phyloP scores from a whole-genome alignment of 345 rosid species.

The Brassica rapa region DNA sequence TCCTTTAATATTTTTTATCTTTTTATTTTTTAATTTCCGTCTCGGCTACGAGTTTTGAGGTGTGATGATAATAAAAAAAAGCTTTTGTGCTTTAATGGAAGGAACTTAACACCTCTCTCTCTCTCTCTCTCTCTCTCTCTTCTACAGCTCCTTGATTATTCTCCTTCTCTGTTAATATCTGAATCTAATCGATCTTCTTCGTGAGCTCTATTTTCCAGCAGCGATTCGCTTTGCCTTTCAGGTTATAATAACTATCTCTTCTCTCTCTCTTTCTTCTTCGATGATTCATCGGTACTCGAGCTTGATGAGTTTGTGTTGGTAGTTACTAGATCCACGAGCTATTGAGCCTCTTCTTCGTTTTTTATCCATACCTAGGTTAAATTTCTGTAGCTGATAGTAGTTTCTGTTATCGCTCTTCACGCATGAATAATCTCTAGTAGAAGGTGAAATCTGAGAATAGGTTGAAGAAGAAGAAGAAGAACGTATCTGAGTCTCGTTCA shows the following conservation, averaged over 20 bases:
- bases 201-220: slow-evolving; percentile 30
- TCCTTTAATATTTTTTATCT: not conserved
- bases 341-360: not conserved
- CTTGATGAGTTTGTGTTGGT: not conserved
- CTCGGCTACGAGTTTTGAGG: slow-evolving; percentile 41
- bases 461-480: slow-evolving; percentile 3
- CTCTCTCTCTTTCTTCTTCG: not conserved
- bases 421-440: not conserved
- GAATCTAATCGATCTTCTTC: slow-evolving; percentile 17
- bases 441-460: slow-evolving; percentile 25
- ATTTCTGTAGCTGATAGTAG: slow-evolving; percentile 6
- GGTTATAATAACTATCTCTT: not conserved
- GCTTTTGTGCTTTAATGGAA: slow-evolving; percentile 60
- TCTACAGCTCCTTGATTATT: slow-evolving; percentile 36
- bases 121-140: slow-evolving; percentile 27
- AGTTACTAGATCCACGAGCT: slow-evolving; percentile 28
- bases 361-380: not conserved
- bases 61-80: slow-evolving; percentile 29
- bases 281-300: not conserved
- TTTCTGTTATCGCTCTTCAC: not conserved
- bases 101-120: slow-evolving; percentile 47
- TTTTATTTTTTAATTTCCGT: not conserved
- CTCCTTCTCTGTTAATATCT: slow-evolving; percentile 17
- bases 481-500: not conserved
- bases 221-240: slow-evolving; percentile 6